These are phyloP conservation scores for Stropharia rugosoannulata DNA, from an alignment of 768 basidiomycete genomes.

Conservation along the genomic window DNA sequence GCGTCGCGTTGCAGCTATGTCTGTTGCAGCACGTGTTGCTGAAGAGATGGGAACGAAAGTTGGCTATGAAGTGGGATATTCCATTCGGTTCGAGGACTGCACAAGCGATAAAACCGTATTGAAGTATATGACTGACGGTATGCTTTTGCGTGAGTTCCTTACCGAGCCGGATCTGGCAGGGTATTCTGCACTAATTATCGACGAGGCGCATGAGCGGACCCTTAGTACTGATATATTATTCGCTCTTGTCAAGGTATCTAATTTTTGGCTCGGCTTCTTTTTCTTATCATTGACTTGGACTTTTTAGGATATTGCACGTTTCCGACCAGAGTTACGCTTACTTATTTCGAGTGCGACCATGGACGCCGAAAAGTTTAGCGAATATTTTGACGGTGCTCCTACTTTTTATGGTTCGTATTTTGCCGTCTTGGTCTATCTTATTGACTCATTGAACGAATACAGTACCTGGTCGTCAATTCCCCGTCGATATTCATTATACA, in stretches of 20 bases:
- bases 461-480: slow-evolving; percentile 97
- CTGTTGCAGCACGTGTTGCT: slow-evolving; percentile 97
- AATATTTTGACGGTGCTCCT: slow-evolving; percentile 95
- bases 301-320: slow-evolving; percentile 88
- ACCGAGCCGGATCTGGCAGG: slow-evolving; percentile 97
- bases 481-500: slow-evolving; percentile 98
- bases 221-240: slow-evolving; percentile 98
- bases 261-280: slow-evolving; percentile 5
- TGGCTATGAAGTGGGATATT: slow-evolving; percentile 99
- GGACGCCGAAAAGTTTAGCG: slow-evolving; percentile 97
- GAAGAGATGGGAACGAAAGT: slow-evolving; percentile 98
- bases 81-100: slow-evolving; percentile 99
- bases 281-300: not conserved
- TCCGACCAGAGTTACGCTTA: slow-evolving; percentile 89
- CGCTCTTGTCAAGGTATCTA: slow-evolving; percentile 94
- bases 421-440: not conserved
- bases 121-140: slow-evolving; percentile 99
- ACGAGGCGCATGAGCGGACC: slow-evolving; percentile 98
- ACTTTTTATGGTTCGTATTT: slow-evolving; percentile 78
- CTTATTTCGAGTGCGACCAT: slow-evolving; percentile 96
- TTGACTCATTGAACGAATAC: not conserved
- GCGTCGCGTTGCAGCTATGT: slow-evolving; percentile 98
- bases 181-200: slow-evolving; percentile 94
- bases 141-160: slow-evolving; percentile 95
- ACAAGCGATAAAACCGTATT: slow-evolving; percentile 98